A percentile compares a stretch with the other conserved stretches of the same genome.
These are phyloP conservation scores for Phytopythium helicoides DNA, from an alignment of 352 stramenopile species.

Conservation along the genomic window DNA sequence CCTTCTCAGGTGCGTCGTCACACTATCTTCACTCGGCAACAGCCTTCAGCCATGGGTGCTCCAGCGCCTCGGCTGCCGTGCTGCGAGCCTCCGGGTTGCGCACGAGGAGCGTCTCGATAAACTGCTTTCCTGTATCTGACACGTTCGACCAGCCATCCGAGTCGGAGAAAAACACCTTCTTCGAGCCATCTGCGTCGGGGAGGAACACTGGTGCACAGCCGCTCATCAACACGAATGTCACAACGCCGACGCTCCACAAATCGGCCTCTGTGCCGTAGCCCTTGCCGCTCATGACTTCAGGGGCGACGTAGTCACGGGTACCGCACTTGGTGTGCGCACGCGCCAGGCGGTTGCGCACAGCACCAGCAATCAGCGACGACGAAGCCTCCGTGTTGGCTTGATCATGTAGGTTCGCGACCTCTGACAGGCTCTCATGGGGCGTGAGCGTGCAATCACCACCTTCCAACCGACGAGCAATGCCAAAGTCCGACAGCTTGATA, in stretches of 20 bases:
- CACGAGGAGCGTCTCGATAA: conserved; percentile 73
- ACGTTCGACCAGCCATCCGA: conserved; percentile 50
- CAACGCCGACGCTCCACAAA: conserved; percentile 92
- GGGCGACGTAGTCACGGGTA: conserved; percentile 80
- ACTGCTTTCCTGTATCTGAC: conserved; percentile 59
- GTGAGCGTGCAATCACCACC: conserved; percentile 58
- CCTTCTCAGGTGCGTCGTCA: neutral
- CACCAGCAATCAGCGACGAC: conserved; percentile 14
- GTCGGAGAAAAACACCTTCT: conserved; percentile 75
- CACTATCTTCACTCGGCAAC: conserved; percentile 8
- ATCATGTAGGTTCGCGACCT: conserved; percentile 62
- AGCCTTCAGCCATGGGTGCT: conserved; percentile 68
- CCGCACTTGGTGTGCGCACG: conserved; percentile 81
- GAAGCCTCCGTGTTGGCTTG: conserved; percentile 8
- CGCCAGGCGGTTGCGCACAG: conserved; percentile 66
- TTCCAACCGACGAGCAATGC: conserved; percentile 75
- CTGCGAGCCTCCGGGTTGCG: conserved; percentile 74
- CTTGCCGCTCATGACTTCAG: conserved; percentile 87
- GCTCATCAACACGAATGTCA: conserved; percentile 88
- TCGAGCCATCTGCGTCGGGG: conserved; percentile 51
- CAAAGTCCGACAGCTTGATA: conserved; percentile 84
- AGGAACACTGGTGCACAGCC: conserved; percentile 79
- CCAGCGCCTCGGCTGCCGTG: conserved; percentile 64
- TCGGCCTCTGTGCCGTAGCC: conserved; percentile 93
- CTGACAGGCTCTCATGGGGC: conserved; percentile 65